Percentiles rank a stretch among this genome's conserved stretches.
These are phyloP conservation scores for Penicillium goetzii DNA, from an alignment of 495 filamentous ascomycete species.

Conservation along the genomic window DNA sequence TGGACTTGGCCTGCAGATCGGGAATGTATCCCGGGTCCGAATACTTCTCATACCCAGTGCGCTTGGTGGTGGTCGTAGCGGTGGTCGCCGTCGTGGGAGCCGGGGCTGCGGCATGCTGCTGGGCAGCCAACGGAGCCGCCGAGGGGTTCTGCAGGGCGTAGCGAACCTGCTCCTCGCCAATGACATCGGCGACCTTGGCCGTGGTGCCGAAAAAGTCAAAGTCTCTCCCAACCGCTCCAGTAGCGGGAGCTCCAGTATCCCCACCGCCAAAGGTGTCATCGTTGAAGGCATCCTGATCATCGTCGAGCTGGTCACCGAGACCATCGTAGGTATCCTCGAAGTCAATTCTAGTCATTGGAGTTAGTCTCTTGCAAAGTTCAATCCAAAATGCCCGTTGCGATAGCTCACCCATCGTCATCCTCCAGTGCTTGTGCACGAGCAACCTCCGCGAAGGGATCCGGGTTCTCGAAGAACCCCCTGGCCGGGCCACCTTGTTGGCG, in stretches of 20 bases:
- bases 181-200: conserved; percentile 77
- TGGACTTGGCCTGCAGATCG: conserved; percentile 89
- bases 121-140: conserved; percentile 42
- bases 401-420: conserved; percentile 75
- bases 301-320: conserved; percentile 86
- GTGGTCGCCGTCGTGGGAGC: conserved; percentile 28
- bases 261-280: conserved; percentile 92
- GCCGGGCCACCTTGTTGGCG: conserved; percentile 42
- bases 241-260: conserved; percentile 33
- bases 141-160: conserved; percentile 68
- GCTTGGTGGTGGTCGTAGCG: conserved; percentile 48
- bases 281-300: conserved; percentile 93
- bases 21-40: conserved; percentile 73
- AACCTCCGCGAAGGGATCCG: conserved; percentile 88
- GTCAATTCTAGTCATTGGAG: conserved; percentile 62
- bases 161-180: conserved; percentile 87
- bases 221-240: conserved; percentile 73
- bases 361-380: neutral
- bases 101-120: conserved; percentile 29
- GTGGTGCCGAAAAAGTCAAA: conserved; percentile 97
- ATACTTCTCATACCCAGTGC: conserved; percentile 89
- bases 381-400: neutral
- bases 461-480: conserved; percentile 79
- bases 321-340: conserved; percentile 99
- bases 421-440: conserved; percentile 56